A percentile compares a stretch with the other conserved stretches of the same genome.
Evolutionary conservation across 192 early-diverging fungal genomes (phyloP).

Genomic region (Rhizoclosmatium globosum): DNA sequence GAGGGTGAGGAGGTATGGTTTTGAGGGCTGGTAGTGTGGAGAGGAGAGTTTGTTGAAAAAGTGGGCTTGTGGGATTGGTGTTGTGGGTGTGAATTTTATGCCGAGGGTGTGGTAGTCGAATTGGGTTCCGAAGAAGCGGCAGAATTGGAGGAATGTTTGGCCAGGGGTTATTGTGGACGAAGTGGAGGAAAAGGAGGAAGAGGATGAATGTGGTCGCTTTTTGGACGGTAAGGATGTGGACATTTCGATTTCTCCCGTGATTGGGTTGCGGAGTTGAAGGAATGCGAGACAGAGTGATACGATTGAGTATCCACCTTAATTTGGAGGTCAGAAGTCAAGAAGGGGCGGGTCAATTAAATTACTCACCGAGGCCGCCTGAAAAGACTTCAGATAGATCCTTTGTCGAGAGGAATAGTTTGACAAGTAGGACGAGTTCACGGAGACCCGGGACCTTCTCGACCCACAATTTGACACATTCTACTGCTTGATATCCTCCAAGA

Average conservation of each 20-base stretch:
- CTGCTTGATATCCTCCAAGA: neutral
- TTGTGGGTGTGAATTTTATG: neutral
- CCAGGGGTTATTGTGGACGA: neutral
- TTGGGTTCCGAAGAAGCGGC: constrained; percentile 10
- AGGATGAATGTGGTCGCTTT: neutral
- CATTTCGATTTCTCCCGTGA: neutral
- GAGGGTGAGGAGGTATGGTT: neutral
- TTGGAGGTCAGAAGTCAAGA: neutral
- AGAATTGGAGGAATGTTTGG: constrained; percentile 20
- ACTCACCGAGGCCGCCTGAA: constrained; percentile 30
- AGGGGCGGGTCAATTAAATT: neutral
- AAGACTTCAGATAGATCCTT: constrained; percentile 20
- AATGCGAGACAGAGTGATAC: constrained; percentile 21
- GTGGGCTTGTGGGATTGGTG: neutral
- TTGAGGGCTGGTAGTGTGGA: neutral
- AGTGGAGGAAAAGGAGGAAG: no score
- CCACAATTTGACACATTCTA: constrained; percentile 15
- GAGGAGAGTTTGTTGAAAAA: neutral
- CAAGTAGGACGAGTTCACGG: constrained; percentile 21
- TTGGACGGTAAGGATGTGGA: neutral
- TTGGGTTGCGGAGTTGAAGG: constrained; percentile 6
- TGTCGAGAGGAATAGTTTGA: constrained; percentile 19
- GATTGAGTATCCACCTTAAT: constrained; percentile 25
- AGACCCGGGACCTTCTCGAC: constrained; percentile 14
- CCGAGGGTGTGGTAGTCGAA: constrained; percentile 18